phyloP scores from a whole-genome alignment of 2,329 filamentous ascomycete genomes.

The Botrytis aclada region DNA sequence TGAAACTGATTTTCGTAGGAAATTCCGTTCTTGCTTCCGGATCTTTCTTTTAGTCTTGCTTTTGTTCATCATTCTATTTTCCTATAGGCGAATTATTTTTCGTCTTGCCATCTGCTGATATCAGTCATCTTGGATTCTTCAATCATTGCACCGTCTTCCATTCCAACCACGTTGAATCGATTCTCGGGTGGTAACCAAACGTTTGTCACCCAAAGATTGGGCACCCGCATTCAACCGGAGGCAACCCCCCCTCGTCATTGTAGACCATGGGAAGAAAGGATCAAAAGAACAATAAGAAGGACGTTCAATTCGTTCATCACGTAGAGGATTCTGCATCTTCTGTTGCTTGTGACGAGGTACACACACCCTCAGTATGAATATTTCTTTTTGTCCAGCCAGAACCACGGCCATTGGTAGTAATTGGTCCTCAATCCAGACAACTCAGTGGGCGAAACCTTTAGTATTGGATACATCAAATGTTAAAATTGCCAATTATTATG shows the following conservation, averaged over 20 bases:
- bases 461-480: slow-evolving; percentile 24
- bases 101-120: slow-evolving; percentile 5
- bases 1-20: slow-evolving; percentile 4
- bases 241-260: slow-evolving; percentile 19
- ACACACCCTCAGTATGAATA: slow-evolving; percentile 32
- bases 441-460: slow-evolving; percentile 19
- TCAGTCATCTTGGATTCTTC: slow-evolving; percentile 10
- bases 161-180: slow-evolving; percentile 13
- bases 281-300: slow-evolving; percentile 31
- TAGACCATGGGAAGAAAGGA: slow-evolving; percentile 14
- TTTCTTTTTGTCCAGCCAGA: slow-evolving; percentile 37
- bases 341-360: slow-evolving; percentile 27
- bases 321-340: slow-evolving; percentile 22
- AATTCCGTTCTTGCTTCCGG: slow-evolving; percentile 2
- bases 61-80: slow-evolving; percentile 7
- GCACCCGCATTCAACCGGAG: slow-evolving; percentile 35
- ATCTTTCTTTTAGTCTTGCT: slow-evolving; percentile 3
- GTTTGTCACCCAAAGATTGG: slow-evolving; percentile 24
- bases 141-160: neutral
- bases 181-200: slow-evolving; percentile 6
- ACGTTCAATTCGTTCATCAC: slow-evolving; percentile 25
- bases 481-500: slow-evolving; percentile 20
- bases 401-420: slow-evolving; percentile 24
- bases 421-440: slow-evolving; percentile 24
- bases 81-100: slow-evolving; percentile 11